These are phyloP conservation scores for Phalaenopsis equestris DNA, from an alignment of 106 monocot species.

Conservation along the genomic window DNA sequence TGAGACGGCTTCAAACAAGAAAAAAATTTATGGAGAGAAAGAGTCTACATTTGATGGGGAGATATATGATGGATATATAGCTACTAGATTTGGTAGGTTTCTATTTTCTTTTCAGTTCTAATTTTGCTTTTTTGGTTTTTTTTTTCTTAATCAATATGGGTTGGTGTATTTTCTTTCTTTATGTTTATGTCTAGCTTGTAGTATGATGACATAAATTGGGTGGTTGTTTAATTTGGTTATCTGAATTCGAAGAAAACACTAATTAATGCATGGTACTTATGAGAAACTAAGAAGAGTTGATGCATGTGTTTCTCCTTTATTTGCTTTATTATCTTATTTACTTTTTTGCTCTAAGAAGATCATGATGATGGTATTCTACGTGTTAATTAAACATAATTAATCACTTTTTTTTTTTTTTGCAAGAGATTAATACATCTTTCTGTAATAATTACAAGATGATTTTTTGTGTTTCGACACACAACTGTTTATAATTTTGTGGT, in stretches of 20 bases:
- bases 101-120: too few species aligned
- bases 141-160: neutral
- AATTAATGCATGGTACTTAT: neutral
- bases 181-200: neutral
- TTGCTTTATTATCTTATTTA: neutral
- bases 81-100: slow-evolving; percentile 2
- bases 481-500: too few species aligned
- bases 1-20: neutral
- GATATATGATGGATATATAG: neutral
- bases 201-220: neutral
- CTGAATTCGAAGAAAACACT: neutral
- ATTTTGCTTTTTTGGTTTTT: too few species aligned
- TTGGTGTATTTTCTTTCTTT: neutral
- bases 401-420: too few species aligned
- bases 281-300: neutral
- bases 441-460: too few species aligned
- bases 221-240: neutral
- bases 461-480: too few species aligned
- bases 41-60: neutral
- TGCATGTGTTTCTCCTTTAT: neutral
- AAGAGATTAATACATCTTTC: too few species aligned
- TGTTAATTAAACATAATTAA: neutral
- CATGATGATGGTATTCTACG: neutral
- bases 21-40: neutral
- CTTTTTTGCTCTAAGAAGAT: neutral